Evolutionary conservation across 768 basidiomycete genomes (phyloP), one percentile per base, ranked within the genome.

Genomic region (Mrakia gelida): DNA sequence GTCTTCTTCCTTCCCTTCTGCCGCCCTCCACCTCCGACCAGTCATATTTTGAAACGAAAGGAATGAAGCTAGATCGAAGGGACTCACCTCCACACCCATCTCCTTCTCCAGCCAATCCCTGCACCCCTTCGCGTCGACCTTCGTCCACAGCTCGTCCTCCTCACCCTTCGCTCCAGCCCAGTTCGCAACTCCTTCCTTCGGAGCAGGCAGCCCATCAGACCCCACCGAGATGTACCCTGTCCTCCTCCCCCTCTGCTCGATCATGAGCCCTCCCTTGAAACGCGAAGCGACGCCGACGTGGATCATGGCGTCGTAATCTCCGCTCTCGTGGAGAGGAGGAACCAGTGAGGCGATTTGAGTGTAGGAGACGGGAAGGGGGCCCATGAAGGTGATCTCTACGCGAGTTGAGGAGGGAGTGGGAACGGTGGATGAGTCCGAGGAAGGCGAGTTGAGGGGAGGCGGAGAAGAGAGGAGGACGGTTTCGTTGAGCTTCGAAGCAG

Each of bases 311-410:
- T 45, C 67, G 38, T 26, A 70, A 0, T n/a, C 11, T 34, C n/a
- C 34, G 67, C 34, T 41, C 26, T 38, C 34, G 67, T 68, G 67
- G 21, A 70, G 67, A 5, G 38, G 67, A 41, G 67, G 67, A 41
- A 70, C 67, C 41, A 70, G 67, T 1, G 67, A 45, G 3, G 67
- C 15, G 67, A 70, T 70, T 18, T 38, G 34, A 18, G 67, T 16
- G 26, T 70, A 70, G 18, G 67, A 38, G 67, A 70, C 67, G 2
- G 67, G 67, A 18, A 70, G 67, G 23, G 67, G 67, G 7, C 67
- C 67, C 2, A 38, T 11, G 23, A 70, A 70, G 41, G 41, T 70
- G 34, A 70, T 70, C 3, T 21, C 18, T 18, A 70, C 38, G 67
- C 38, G 67, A 4, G 16, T 70, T 1, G 21, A 16, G 41, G 41